phyloP scores from a whole-genome alignment of 495 filamentous ascomycete genomes.

The Podospora australis region DNA sequence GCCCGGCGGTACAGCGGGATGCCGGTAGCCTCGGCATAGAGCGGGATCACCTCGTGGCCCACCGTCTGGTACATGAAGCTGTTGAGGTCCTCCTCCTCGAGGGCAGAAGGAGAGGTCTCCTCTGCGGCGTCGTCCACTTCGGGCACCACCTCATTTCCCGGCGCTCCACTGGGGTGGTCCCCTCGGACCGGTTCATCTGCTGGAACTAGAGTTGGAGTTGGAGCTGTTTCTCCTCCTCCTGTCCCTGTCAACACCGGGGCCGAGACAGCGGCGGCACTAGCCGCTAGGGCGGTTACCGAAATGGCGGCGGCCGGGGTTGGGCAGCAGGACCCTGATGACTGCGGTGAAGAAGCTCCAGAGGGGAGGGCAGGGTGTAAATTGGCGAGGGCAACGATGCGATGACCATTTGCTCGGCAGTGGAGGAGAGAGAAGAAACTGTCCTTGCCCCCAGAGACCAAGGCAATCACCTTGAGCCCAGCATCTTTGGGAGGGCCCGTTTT shows the following conservation, averaged over 20 bases:
- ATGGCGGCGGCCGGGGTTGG: slow-evolving; percentile 7
- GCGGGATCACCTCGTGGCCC: slow-evolving; percentile 78
- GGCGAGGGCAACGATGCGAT: slow-evolving; percentile 78
- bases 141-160: slow-evolving; percentile 9
- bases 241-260: not conserved
- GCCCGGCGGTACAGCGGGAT: slow-evolving; percentile 72
- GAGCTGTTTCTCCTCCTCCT: no score
- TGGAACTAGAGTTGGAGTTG: not conserved
- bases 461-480: slow-evolving; percentile 69
- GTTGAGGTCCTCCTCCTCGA: slow-evolving; percentile 69
- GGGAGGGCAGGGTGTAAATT: slow-evolving; percentile 66
- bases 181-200: no score
- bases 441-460: slow-evolving; percentile 91
- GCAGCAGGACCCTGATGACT: not conserved
- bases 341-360: not conserved
- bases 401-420: slow-evolving; percentile 81
- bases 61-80: slow-evolving; percentile 99
- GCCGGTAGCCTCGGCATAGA: slow-evolving; percentile 69
- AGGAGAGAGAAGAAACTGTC: slow-evolving; percentile 92
- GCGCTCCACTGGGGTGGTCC: slow-evolving; percentile 10
- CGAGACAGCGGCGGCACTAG: slow-evolving; percentile 12
- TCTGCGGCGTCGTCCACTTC: slow-evolving; percentile 9
- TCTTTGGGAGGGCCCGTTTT: not conserved
- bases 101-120: no score
- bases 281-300: slow-evolving; percentile 5